phyloP scores from a whole-genome alignment of 257 asterid genomes.

The Sherardia arvensis region DNA sequence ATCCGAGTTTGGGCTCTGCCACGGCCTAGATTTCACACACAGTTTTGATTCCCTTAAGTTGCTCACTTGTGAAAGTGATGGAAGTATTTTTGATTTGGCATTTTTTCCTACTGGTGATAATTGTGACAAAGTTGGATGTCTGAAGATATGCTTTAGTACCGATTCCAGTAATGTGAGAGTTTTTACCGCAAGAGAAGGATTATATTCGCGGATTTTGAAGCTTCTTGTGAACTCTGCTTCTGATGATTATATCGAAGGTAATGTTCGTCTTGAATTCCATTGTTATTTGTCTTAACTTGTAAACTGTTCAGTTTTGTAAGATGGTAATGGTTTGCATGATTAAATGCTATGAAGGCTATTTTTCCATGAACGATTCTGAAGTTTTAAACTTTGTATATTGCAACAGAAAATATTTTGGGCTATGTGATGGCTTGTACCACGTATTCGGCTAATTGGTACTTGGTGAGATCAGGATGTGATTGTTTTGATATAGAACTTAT shows the following conservation, averaged over 20 bases:
- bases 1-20: slow-evolving; percentile 26
- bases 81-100: slow-evolving; percentile 21
- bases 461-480: slow-evolving; percentile 18
- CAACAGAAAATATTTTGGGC: slow-evolving; percentile 27
- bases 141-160: slow-evolving; percentile 27
- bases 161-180: slow-evolving; percentile 3
- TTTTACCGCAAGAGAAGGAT: slow-evolving; percentile 27
- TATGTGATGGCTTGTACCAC: slow-evolving; percentile 51
- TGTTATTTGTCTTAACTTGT: not conserved
- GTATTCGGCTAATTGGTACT: slow-evolving; percentile 61
- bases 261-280: not conserved
- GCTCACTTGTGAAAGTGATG: slow-evolving; percentile 28
- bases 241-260: slow-evolving; percentile 14
- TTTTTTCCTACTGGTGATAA: slow-evolving; percentile 66
- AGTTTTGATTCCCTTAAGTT: slow-evolving; percentile 47
- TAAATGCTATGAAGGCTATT: not conserved
- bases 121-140: slow-evolving; percentile 51
- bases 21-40: slow-evolving; percentile 13
- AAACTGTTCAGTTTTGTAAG: too few relatives aligned
- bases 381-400: not conserved
- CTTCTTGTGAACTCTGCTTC: slow-evolving; percentile 27
- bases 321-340: too few relatives aligned
- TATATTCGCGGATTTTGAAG: slow-evolving; percentile 33
- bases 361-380: not conserved
- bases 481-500: slow-evolving; percentile 28